Evolutionary conservation across 176 grass and related monocot species (phyloP), one percentile per base, ranked within the genome.

Genomic region (Stipa capillata): DNA sequence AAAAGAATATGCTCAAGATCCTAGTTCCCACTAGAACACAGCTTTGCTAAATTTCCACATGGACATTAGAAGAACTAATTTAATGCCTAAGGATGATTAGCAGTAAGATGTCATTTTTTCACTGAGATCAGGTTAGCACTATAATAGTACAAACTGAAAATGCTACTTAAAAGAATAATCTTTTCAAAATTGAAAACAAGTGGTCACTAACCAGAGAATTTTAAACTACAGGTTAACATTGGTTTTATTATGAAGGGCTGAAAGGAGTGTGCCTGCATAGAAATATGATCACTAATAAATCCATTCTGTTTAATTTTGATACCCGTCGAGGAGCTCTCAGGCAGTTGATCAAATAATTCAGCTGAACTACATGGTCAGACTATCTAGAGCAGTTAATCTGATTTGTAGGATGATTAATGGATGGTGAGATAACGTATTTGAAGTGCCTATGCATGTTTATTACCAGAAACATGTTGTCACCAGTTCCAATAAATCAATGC

Each of bases 311-410:
- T 21, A 74, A 25, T 57, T 65, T 74, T 57, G 17, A 57, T 18
- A 41, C 35, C 51, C 55, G 21, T 40, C 13, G 33, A 74, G 34
- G 72, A 74, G 21, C 56, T 37, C 72, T 37, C 72, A 41, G 50
- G 72, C 55, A 74, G 34, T 56, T 74, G 72, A 54, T 56, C 51
- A 74, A 74, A 57, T 24, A 40, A 56, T 34, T 40, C 40, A 71
- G 43, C 29, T 73, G 47, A 52, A 51, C 34, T 25, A 74, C 20
- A 73, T 7, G 37, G 32, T 20, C 49, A 73, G 33, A 73, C 37
- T 54, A 23, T 73, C 4, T 37, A 52, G 12, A 53, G 70, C 49
- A 73, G 53, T 3, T 35, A 35, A 72, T 51, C 67, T 8, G 47
- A 70, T 9, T 32, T 4, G 3, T 47, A 69, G 6, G 42, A 27